Percentiles rank a stretch among this genome's conserved stretches.
Evolutionary conservation across 1,139 yeast species (phyloP).

Genomic region (Pichia sp.): DNA sequence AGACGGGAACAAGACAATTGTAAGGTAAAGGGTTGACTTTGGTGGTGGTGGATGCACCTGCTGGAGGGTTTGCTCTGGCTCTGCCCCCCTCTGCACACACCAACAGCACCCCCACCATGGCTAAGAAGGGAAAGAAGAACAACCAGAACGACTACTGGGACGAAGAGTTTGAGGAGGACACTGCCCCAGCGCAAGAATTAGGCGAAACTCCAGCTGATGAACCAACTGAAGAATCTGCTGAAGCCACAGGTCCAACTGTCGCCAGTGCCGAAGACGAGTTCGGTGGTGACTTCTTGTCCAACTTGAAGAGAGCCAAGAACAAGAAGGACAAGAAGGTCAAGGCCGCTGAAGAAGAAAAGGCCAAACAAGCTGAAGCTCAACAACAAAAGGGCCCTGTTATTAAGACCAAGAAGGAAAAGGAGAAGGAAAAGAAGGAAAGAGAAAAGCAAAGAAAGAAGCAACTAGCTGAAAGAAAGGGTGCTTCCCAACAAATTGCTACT

Average conservation of each 20-base stretch:
- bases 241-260: constrained; percentile 27
- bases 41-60: no score
- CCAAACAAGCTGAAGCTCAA: constrained; percentile 35
- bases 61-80: no score
- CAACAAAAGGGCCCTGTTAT: constrained; percentile 56
- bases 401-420: constrained; percentile 96
- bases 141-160: constrained; percentile 71
- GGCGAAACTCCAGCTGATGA: constrained; percentile 23
- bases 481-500: constrained; percentile 41
- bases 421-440: constrained; percentile 94
- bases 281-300: constrained; percentile 73
- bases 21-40: no score
- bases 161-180: constrained; percentile 62
- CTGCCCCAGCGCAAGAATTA: constrained; percentile 56
- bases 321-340: constrained; percentile 42
- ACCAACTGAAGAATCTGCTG: constrained; percentile 21
- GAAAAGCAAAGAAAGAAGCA: constrained; percentile 95
- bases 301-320: constrained; percentile 75
- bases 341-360: constrained; percentile 37
- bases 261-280: constrained; percentile 45
- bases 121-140: constrained; percentile 47
- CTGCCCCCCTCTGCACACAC: no score
- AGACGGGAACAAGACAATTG: no score
- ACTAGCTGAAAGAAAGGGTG: constrained; percentile 83
- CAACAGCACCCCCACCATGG: constrained; percentile 26